These are phyloP conservation scores for Fusarium foetens DNA, from an alignment of 2,329 filamentous ascomycete genomes.

Conservation along the genomic window DNA sequence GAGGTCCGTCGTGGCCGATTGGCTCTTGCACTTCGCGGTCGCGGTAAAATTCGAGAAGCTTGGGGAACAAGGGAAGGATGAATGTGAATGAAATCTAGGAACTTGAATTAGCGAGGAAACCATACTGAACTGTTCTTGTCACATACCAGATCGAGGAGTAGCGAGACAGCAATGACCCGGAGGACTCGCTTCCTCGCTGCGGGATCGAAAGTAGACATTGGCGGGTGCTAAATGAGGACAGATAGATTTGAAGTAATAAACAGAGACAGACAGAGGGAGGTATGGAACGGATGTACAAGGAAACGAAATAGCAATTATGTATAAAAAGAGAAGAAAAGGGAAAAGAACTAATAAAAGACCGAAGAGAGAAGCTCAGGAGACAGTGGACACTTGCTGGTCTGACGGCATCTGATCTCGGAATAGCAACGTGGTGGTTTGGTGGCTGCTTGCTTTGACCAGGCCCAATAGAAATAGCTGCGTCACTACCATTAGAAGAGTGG, in stretches of 20 bases:
- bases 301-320: not conserved
- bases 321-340: not conserved
- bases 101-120: constrained; percentile 7
- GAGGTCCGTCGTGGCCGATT: constrained; percentile 56
- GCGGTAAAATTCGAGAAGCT: constrained; percentile 95
- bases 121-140: not conserved
- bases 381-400: constrained; percentile 37
- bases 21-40: constrained; percentile 74
- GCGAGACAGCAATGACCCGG: constrained; percentile 86
- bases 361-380: constrained; percentile 30
- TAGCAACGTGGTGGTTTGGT: constrained; percentile 35
- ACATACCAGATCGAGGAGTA: constrained; percentile 86
- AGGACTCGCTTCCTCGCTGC: constrained; percentile 81
- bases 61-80: constrained; percentile 95
- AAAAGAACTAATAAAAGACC: constrained; percentile 4
- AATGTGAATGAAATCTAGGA: constrained; percentile 97
- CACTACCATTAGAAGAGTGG: constrained; percentile 1
- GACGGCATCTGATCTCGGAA: constrained; percentile 29
- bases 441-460: constrained; percentile 26
- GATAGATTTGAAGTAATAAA: not conserved
- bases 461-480: constrained; percentile 16
- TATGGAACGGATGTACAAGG: not conserved
- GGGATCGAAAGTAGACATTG: constrained; percentile 61
- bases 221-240: constrained; percentile 16
- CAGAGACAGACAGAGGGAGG: not conserved